A percentile compares a stretch with the other conserved stretches of the same genome.
Conservation (phyloP, 2,329 filamentous ascomycete genomes). For the Pestalotiopsis sp. region DNA sequence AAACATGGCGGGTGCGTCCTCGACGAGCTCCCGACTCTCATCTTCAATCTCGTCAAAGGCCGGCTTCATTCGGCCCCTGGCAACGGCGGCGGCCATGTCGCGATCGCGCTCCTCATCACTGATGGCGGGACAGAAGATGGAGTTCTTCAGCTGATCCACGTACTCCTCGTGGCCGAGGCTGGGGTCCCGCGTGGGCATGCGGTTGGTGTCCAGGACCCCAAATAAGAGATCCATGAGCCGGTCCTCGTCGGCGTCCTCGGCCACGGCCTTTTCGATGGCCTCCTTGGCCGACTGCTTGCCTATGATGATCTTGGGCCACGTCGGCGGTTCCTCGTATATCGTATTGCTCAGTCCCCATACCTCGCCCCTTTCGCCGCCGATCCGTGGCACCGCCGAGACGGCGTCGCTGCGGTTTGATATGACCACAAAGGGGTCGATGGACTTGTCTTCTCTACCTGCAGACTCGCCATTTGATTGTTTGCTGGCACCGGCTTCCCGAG, state of each 20-base stretch:
- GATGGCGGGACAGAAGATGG: conserved; percentile 63
- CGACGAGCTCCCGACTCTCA: conserved; percentile 32
- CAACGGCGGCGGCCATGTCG: conserved; percentile 43
- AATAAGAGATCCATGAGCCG: conserved; percentile 55
- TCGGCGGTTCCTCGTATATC: conserved; percentile 51
- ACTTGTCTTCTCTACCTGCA: conserved; percentile 9
- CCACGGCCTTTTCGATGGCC: conserved; percentile 41
- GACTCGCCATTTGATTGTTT: not conserved
- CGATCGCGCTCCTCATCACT: conserved; percentile 48
- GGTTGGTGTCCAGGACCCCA: conserved; percentile 57
- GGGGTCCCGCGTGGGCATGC: conserved; percentile 44
- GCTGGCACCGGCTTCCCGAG: conserved; percentile 17
- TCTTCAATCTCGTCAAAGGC: conserved; percentile 39
- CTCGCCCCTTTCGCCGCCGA: conserved; percentile 52
- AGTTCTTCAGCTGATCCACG: conserved; percentile 55
- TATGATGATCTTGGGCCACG: conserved; percentile 63
- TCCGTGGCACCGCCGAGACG: conserved; percentile 57
- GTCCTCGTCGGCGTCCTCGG: conserved; percentile 41
- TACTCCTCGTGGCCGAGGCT: conserved; percentile 54
- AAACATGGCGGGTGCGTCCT: conserved; percentile 42
- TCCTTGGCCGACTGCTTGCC: conserved; percentile 50
- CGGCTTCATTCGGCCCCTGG: conserved; percentile 38
- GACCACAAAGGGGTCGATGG: conserved; percentile 56
- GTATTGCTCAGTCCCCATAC: conserved; percentile 66
- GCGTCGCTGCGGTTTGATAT: conserved; percentile 62